A percentile compares a stretch with the other conserved stretches of the same genome.
Conservation (phyloP, 805 yeast genomes). For the Zygosaccharomyces pseudorouxii region DNA sequence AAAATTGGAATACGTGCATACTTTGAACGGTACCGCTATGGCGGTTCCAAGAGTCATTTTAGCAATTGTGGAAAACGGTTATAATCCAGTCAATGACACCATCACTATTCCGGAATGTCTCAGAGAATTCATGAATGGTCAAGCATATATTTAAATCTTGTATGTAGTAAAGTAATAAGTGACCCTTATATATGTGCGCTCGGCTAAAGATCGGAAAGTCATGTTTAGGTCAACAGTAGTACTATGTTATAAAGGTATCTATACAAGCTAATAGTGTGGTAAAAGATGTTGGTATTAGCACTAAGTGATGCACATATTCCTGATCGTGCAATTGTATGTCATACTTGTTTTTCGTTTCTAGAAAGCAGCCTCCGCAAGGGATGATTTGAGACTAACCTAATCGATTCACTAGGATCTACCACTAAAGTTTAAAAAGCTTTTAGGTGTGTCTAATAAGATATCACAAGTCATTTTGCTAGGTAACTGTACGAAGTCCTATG, state of each 20-base stretch:
- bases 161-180: neutral
- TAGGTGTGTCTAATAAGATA: constrained; percentile 75
- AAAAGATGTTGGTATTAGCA: constrained; percentile 63
- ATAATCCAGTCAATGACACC: constrained; percentile 50
- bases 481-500: constrained; percentile 64
- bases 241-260: neutral
- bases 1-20: constrained; percentile 54
- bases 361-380: neutral
- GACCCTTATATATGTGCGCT: neutral
- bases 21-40: constrained; percentile 92
- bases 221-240: neutral
- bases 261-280: no score
- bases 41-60: constrained; percentile 90
- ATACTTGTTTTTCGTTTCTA: neutral
- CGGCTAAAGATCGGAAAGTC: constrained; percentile 4
- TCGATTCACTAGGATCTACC: constrained; percentile 40
- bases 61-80: constrained; percentile 84
- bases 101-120: constrained; percentile 66
- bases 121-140: constrained; percentile 68
- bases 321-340: constrained; percentile 63
- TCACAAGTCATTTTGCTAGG: constrained; percentile 83
- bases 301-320: constrained; percentile 91
- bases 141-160: constrained; percentile 28
- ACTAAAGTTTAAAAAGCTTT: constrained; percentile 59
- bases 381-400: neutral